Evolutionary conservation across 805 yeast genomes (phyloP), one percentile per base, ranked within the genome.

Genomic region (Pichia scutulata): DNA sequence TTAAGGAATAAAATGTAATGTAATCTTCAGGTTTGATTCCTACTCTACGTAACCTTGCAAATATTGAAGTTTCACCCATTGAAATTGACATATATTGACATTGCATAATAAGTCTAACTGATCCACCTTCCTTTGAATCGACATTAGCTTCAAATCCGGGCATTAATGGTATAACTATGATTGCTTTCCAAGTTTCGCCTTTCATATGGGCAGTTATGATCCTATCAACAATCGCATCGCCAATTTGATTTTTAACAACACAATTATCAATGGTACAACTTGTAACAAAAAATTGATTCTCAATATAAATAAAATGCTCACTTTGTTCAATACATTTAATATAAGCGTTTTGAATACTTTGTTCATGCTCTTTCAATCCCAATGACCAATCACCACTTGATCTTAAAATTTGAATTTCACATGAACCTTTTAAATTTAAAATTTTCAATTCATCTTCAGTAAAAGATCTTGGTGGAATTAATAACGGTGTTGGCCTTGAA

Each of bases 171-270:
- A 93, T 89, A 12, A 93, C 76, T 53, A 93, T 84, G 24, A 89
- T 78, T 1, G 98, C 98, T 55, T 82, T 83, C 99, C 99, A 93
- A 12, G 72, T 66, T 48, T 80, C 84, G 6, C 81, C 80, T 52
- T 83, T 86, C 52, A 78, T 77, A 62, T 87, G 86, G 0, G 99
- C 99, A 44, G 89, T 76, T 33, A 90, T 85, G 49, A 92, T 90
- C 60, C 99, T 76, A 65, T 93, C 98, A n/a, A 93, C 98, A 43
- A 93, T 73, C 0, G 99, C 99, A 73, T 92, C 96, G 40, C 96
- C 99, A 56, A 93, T 86, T 63, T 88, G 76, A 66, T 93, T 93
- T 57, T 87, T 83, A 49, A 93, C 86, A 22, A 81, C 81, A 6
- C 83, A 84, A 40, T 95, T 95, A 60, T 86, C 92, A 62, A 87